Evolutionary conservation across 1,284 basidiomycete species (phyloP), one percentile per base, ranked within the genome.

Genomic region (Puccinia triticina): DNA sequence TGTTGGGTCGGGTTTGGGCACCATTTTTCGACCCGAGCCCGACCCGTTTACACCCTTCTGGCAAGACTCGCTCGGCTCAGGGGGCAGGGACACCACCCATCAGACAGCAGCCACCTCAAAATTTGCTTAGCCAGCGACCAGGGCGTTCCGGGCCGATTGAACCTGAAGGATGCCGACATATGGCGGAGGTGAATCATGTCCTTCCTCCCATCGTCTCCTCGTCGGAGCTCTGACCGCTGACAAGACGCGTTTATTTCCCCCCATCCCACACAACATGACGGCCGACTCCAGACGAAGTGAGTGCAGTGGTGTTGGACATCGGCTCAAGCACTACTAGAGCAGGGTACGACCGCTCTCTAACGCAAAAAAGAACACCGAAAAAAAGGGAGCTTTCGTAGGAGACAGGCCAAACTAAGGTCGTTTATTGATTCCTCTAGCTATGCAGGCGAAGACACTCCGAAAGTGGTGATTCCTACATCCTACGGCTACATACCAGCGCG

Each of bases 401-500:
- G n/a, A n/a, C n/a, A n/a, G n/a, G n/a, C n/a, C n/a, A n/a, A n/a
- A 61, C 26, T 26, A 3, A 61, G 29, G 8, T 11, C 29, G 40
- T 43, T 43, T 43, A 4, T 43, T 12, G 40, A 43, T 43, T 43
- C 4, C 40, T 43, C 7, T 82, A 86, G 86, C 71, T 97, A 96
- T 87, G 96, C 97, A 23, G 97, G 97, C 74, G 96, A 99, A 88
- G 97, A 99, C 86, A 91, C 93, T 21, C 97, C 97, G 43, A 95
- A 95, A 87, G 92, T 93, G 37, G 91, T 98, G 83, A 91, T 97
- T 83, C 94, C 97, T 0, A 93, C 95, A 0, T 90, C 91, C 79
- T 98, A 95, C 88, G 96, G 95, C 34, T 96, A 92, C 88, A 90
- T 88, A 1, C 84, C 87, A 43, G 84, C 84, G 66, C 73, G 77